These are phyloP conservation scores for Viola pubescens DNA, from an alignment of 441 rosid species.

Conservation along the genomic window DNA sequence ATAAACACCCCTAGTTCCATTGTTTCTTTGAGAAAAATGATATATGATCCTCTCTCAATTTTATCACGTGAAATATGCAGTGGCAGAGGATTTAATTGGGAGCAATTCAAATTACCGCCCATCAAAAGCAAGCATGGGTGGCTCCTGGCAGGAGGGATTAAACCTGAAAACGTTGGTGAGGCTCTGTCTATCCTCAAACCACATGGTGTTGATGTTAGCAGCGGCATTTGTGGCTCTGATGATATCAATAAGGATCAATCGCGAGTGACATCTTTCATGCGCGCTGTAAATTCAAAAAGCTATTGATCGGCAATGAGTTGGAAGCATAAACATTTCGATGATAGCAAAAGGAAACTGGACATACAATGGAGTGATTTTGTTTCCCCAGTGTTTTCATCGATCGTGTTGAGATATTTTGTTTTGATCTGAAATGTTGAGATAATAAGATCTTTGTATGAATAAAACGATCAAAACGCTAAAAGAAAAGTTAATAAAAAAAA, in stretches of 20 bases:
- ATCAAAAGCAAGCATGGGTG: constrained; percentile 69
- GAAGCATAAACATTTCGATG: too few species aligned
- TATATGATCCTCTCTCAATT: not conserved
- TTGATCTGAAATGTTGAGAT: too few species aligned
- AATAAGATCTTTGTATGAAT: too few species aligned
- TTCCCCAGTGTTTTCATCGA: too few species aligned
- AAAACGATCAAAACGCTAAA: too few species aligned
- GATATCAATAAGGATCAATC: constrained; percentile 60
- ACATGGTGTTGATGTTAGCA: constrained; percentile 72
- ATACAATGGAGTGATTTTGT: too few species aligned
- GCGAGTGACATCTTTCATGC: constrained; percentile 53
- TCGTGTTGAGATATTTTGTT: too few species aligned
- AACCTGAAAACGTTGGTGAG: constrained; percentile 52
- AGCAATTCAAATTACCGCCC: constrained; percentile 52
- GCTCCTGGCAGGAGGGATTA: constrained; percentile 87
- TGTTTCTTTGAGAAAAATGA: not conserved
- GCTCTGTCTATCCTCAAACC: constrained; percentile 61
- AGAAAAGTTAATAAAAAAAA: too few species aligned
- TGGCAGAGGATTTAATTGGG: constrained; percentile 80
- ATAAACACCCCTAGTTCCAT: not conserved
- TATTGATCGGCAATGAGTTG: constrained; percentile 19
- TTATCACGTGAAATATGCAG: constrained; percentile 26
- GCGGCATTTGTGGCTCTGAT: constrained; percentile 68
- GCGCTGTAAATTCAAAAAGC: constrained; percentile 36
- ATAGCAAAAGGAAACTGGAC: too few species aligned